Percentiles rank a stretch among this genome's conserved stretches.
phyloP scores from a whole-genome alignment of 2,329 filamentous ascomycete genomes.

The Hypoxylon rubiginosum region DNA sequence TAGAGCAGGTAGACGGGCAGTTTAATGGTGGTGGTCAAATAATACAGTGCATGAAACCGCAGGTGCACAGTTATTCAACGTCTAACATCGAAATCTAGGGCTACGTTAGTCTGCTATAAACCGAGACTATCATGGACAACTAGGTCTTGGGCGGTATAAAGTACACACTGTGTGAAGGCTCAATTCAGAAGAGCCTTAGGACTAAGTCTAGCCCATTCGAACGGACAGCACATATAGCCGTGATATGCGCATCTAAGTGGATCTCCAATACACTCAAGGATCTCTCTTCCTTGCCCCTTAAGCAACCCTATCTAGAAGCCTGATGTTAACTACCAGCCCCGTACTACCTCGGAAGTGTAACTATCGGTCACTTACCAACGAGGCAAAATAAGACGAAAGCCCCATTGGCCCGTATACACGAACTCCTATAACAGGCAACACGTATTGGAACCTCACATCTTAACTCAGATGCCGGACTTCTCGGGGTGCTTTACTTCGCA shows the following conservation, averaged over 20 bases:
- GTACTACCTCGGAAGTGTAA: background rate
- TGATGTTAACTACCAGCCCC: background rate
- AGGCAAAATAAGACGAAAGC: background rate
- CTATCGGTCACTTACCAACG: too few relatives aligned
- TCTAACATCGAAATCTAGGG: too few relatives aligned
- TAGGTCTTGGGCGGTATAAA: background rate
- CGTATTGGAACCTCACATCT: too few relatives aligned
- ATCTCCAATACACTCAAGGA: background rate
- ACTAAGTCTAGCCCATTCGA: background rate
- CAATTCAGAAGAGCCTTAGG: background rate
- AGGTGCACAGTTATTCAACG: background rate
- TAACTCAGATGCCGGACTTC: background rate
- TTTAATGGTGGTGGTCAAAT: background rate
- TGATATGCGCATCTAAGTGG: background rate
- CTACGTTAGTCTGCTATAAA: background rate
- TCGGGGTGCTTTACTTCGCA: background rate
- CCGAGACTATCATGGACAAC: background rate
- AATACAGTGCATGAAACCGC: background rate
- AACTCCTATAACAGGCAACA: background rate
- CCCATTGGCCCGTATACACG: background rate
- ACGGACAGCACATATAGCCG: background rate
- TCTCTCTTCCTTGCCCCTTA: background rate
- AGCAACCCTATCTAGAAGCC: background rate
- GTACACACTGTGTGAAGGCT: background rate
- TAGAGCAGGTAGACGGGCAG: too few relatives aligned